These are phyloP conservation scores for Fraxinus velutina DNA, from an alignment of 305 asterid species.

Conservation along the genomic window DNA sequence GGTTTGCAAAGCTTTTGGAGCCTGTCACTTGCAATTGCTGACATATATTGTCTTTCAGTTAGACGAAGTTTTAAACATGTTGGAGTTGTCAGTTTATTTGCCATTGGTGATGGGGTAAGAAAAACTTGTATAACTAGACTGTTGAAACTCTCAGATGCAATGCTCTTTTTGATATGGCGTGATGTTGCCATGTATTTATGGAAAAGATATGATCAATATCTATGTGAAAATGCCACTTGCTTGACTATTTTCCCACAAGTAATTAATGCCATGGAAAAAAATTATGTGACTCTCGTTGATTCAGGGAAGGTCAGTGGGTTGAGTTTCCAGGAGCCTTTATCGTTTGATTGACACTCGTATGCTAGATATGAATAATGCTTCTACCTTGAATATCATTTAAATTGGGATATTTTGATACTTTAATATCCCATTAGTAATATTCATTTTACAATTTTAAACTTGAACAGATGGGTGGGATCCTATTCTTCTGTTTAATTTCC, in stretches of 20 bases:
- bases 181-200: neutral
- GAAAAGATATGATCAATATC: neutral
- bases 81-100: slow-evolving; percentile 55
- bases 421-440: neutral
- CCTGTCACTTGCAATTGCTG: slow-evolving; percentile 62
- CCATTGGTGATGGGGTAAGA: slow-evolving; percentile 94
- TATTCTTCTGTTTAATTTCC: neutral
- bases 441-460: neutral
- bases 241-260: neutral
- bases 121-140: neutral
- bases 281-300: neutral
- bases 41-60: slow-evolving; percentile 66
- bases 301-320: neutral
- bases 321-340: neutral
- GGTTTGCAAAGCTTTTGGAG: slow-evolving; percentile 90
- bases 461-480: neutral
- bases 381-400: neutral
- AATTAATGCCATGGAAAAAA: neutral
- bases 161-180: neutral
- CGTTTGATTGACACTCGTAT: neutral
- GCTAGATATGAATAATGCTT: neutral
- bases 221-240: neutral
- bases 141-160: neutral
- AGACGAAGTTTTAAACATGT: slow-evolving; percentile 62
- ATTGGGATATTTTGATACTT: neutral